These are phyloP conservation scores for Mortierella antarctica DNA, from an alignment of 192 early-diverging fungal genomes.

Conservation along the genomic window DNA sequence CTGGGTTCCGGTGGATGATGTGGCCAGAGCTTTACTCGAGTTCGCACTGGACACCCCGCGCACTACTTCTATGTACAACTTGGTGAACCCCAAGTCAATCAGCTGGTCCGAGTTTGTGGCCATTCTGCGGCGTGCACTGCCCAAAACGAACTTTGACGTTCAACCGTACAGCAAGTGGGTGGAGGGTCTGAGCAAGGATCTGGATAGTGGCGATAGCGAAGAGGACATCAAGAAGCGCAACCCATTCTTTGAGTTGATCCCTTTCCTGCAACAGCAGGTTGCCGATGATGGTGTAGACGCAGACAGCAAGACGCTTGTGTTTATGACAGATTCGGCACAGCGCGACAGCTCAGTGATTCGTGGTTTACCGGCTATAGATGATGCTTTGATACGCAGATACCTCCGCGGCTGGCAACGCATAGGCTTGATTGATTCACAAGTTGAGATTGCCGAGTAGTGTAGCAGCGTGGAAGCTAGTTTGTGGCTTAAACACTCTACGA, in stretches of 20 bases:
- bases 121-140: slow-evolving; percentile 7
- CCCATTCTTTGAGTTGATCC: slow-evolving; percentile 12
- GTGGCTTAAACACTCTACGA: too few relatives aligned
- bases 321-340: slow-evolving; percentile 6
- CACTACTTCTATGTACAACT: slow-evolving; percentile 7
- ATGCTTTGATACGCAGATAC: background rate
- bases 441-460: too few relatives aligned
- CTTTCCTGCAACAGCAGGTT: background rate
- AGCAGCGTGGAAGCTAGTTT: too few relatives aligned
- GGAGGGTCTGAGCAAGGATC: slow-evolving; percentile 9
- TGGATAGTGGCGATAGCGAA: slow-evolving; percentile 6
- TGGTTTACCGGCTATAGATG: slow-evolving; percentile 5
- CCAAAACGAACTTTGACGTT: slow-evolving; percentile 5
- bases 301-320: slow-evolving; percentile 3
- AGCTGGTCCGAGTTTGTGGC: slow-evolving; percentile 9
- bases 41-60: too few relatives aligned
- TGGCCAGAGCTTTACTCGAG: too few relatives aligned
- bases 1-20: too few relatives aligned
- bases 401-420: too few relatives aligned
- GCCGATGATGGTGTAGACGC: background rate
- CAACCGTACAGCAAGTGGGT: slow-evolving; percentile 8
- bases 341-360: slow-evolving; percentile 9
- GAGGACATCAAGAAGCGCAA: slow-evolving; percentile 13
- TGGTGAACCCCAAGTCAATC: slow-evolving; percentile 10
- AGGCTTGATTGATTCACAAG: too few relatives aligned